Base-by-base conservation (phyloP, 495 filamentous ascomycete genomes). In the Penicillium waksmanii region DNA sequence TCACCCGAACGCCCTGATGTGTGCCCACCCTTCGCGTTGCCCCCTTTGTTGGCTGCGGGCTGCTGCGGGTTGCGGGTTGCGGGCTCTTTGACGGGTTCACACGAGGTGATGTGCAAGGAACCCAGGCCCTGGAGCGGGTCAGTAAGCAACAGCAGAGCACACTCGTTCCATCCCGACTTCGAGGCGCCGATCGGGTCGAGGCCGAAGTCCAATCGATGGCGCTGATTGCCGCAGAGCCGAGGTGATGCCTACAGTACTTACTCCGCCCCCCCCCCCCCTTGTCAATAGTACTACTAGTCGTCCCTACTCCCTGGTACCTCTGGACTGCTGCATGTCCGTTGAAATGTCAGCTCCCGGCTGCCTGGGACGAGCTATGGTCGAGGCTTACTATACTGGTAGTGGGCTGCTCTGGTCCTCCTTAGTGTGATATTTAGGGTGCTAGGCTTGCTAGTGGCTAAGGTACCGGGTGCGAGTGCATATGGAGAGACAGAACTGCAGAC, bases 321-420 rank as follows among this genome's bases (percentile, higher is more conserved):
- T 31, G n/a, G 48, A 43, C 50, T 40, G 33, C 57, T 62, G 60
- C 60, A 62, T 49, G 50, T 51, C 54, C 54, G 60, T 57, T 62
- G 51, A 57, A n/a, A 25, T 51, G 36, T 36, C 33, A 44, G 38
- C 51, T 55, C 46, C 46, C 46, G 46, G 46, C 46, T 44, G 42
- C 42, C 42, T 44, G 42, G 42, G 8, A 44, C 42, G 17, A 44
- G 42, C 42, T 44, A 44, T 44, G 42, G n/a, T 46, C 33, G 46
- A 35, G 46, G 55, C 31, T 57, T n/a, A n/a, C 42, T 44, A 17
- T 6, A 38, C 10, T 38, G 10, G 36, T 31, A 31, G 8, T 31
- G 6, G 27, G 8, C 27, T 31, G 6, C 8, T 31, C 27, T 31
- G 27, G 27, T 31, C 36, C 5, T 3, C 36, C 0, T 40, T 40